phyloP scores from a whole-genome alignment of 192 early-diverging fungal species.

The Coemansia sp. region DNA sequence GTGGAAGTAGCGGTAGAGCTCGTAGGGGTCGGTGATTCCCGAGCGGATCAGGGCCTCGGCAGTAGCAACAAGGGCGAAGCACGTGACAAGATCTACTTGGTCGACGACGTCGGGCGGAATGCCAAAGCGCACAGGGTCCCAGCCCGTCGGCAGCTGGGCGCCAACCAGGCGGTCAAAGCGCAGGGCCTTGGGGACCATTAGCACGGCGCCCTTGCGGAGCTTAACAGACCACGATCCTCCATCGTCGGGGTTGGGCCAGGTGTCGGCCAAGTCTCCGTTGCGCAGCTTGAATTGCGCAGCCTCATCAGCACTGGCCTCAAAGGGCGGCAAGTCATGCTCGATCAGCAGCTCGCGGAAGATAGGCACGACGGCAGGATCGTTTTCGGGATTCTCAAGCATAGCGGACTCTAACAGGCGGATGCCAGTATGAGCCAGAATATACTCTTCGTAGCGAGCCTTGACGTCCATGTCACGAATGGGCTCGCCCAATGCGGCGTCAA shows the following conservation, averaged over 20 bases:
- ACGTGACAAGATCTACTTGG: conserved; percentile 92
- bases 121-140: conserved; percentile 91
- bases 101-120: conserved; percentile 86
- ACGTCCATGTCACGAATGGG: conserved; percentile 85
- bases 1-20: conserved; percentile 96
- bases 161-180: conserved; percentile 89
- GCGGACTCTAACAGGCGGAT: conserved; percentile 54
- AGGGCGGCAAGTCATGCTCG: conserved; percentile 82
- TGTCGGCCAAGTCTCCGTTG: conserved; percentile 78
- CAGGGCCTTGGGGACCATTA: conserved; percentile 93
- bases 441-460: conserved; percentile 90
- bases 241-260: conserved; percentile 21
- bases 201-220: conserved; percentile 82
- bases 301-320: conserved; percentile 87
- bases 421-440: conserved; percentile 88
- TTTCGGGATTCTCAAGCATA: conserved; percentile 70
- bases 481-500: conserved; percentile 74
- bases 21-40: conserved; percentile 96
- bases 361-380: conserved; percentile 83
- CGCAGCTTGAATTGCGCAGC: conserved; percentile 83
- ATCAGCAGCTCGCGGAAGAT: conserved; percentile 90
- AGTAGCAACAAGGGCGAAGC: conserved; percentile 86
- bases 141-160: conserved; percentile 95
- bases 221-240: conserved; percentile 75
- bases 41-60: conserved; percentile 89